A percentile compares a stretch with the other conserved stretches of the same genome.
Evolutionary conservation across 2,329 filamentous ascomycete genomes (phyloP).

Genomic region (Huntiella abstrusa): DNA sequence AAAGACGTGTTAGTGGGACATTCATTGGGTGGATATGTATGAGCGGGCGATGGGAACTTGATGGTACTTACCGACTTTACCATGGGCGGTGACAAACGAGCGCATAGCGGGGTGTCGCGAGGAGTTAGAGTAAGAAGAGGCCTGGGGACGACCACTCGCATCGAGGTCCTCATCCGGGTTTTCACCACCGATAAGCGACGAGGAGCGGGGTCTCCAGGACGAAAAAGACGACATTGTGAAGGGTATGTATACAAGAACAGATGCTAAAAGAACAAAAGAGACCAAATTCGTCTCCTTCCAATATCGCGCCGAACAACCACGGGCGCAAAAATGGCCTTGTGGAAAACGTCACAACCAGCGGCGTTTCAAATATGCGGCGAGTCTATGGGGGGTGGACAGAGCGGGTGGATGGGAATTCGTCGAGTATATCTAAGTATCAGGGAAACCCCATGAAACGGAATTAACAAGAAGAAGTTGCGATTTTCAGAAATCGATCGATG

Average conservation of each 20-base stretch:
- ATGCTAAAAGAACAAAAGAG: background rate
- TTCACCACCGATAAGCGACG: constrained; percentile 13
- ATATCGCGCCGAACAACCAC: too few relatives aligned
- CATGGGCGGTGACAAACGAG: constrained; percentile 49
- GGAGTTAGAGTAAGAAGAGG: constrained; percentile 17
- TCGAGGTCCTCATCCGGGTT: constrained; percentile 14
- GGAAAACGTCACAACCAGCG: too few relatives aligned
- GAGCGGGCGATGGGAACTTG: background rate
- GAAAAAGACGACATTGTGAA: constrained; percentile 19
- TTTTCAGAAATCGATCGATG: too few relatives aligned
- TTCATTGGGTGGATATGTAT: background rate
- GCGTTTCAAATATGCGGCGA: too few relatives aligned
- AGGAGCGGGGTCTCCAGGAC: constrained; percentile 25
- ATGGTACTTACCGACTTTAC: constrained; percentile 31
- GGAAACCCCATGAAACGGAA: too few relatives aligned
- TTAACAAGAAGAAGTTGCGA: too few relatives aligned
- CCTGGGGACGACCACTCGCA: background rate
- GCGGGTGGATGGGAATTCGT: too few relatives aligned
- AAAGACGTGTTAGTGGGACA: background rate
- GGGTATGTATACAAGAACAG: background rate
- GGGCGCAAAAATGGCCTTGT: too few relatives aligned
- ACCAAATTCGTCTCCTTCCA: background rate
- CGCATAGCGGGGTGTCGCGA: constrained; percentile 35
- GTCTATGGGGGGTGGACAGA: too few relatives aligned
- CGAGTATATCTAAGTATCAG: too few relatives aligned